Evolutionary conservation across 2,329 filamentous ascomycete genomes (phyloP).

Genomic region (Grosmannia clavigera): DNA sequence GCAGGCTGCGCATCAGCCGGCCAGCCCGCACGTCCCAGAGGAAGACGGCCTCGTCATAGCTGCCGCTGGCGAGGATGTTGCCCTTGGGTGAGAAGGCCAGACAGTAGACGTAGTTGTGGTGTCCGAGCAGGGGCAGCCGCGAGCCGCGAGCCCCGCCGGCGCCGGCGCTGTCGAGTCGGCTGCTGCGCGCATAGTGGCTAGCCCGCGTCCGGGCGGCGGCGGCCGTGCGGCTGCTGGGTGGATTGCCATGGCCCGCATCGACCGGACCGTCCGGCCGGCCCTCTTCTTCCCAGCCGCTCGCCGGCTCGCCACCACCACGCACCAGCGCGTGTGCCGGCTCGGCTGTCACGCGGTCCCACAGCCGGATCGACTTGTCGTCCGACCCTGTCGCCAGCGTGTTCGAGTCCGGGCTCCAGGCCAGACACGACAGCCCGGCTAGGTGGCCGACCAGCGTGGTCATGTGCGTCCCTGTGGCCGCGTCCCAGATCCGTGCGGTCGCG

Average conservation of each 20-base stretch:
- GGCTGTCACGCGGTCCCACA: constrained; percentile 70
- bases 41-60: constrained; percentile 94
- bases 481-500: constrained; percentile 84
- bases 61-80: constrained; percentile 90
- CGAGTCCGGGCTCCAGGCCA: constrained; percentile 90
- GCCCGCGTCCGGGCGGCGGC: constrained; percentile 1
- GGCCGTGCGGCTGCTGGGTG: neutral
- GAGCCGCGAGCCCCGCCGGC: constrained; percentile 19
- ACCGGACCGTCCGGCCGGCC: no score
- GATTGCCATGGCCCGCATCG: no score
- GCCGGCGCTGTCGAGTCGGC: constrained; percentile 4
- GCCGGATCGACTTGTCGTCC: constrained; percentile 88
- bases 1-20: constrained; percentile 75
- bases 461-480: constrained; percentile 61
- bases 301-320: constrained; percentile 7
- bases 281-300: no score
- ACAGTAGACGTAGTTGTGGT: constrained; percentile 93
- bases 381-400: constrained; percentile 79
- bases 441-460: constrained; percentile 88
- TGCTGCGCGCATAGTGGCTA: neutral
- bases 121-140: constrained; percentile 57
- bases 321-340: constrained; percentile 22
- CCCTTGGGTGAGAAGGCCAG: constrained; percentile 95
- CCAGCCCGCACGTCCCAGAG: constrained; percentile 91
- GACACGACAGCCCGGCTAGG: constrained; percentile 79